These are phyloP conservation scores for Populus tomentosa DNA, from an alignment of 441 rosid species.

Conservation along the genomic window DNA sequence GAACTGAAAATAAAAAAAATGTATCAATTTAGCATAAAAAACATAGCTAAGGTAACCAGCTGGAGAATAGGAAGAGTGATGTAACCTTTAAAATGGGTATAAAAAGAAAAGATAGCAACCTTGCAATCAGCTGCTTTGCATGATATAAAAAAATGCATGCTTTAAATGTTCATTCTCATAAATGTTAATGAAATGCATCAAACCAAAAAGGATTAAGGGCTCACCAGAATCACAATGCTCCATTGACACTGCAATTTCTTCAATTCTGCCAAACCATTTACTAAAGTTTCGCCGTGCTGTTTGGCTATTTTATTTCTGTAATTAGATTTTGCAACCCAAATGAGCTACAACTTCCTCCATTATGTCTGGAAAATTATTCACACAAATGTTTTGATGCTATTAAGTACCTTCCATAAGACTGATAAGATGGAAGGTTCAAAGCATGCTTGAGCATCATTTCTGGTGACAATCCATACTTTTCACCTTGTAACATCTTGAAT, in stretches of 20 bases:
- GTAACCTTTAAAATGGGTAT: not conserved
- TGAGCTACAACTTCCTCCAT: constrained; percentile 24
- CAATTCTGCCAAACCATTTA: constrained; percentile 50
- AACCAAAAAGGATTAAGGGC: constrained; percentile 22
- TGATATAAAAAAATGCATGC: not conserved
- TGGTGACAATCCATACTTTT: constrained; percentile 36
- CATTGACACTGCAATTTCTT: constrained; percentile 59
- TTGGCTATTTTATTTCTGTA: constrained; percentile 46
- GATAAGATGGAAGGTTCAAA: constrained; percentile 52
- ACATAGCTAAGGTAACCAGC: not conserved
- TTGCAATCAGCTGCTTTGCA: not conserved
- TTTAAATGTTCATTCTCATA: not conserved
- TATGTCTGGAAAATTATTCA: constrained; percentile 2
- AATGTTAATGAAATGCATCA: not conserved
- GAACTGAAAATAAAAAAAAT: not conserved
- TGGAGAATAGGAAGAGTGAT: not conserved
- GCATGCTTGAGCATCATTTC: constrained; percentile 52
- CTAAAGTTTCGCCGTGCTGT: constrained; percentile 43
- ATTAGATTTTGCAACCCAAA: constrained; percentile 28
- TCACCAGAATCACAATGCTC: constrained; percentile 74
- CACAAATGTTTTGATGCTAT: constrained; percentile 5
- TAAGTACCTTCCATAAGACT: constrained; percentile 53
- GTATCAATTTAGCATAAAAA: not conserved
- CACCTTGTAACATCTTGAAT: constrained; percentile 40
- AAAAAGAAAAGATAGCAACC: constrained; percentile 4